Percentiles rank a stretch among this genome's conserved stretches.
phyloP scores from a whole-genome alignment of 2,329 filamentous ascomycete genomes.

The Aspergillus fructus region DNA sequence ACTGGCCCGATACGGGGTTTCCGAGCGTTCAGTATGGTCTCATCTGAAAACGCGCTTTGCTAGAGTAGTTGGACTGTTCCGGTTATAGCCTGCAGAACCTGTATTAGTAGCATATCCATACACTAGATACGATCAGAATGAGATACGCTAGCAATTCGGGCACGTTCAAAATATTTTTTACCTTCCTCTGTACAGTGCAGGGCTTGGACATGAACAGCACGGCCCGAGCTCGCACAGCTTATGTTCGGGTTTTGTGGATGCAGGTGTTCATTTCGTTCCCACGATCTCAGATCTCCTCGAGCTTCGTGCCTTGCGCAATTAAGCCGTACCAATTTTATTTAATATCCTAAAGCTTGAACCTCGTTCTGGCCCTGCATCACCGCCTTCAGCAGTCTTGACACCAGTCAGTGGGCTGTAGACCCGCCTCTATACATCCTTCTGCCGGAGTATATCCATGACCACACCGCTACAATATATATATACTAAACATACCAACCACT shows the following conservation, averaged over 20 bases:
- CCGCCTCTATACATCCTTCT: background rate
- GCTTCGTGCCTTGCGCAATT: background rate
- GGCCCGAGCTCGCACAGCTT: too few relatives aligned
- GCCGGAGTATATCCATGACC: background rate
- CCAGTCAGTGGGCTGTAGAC: background rate
- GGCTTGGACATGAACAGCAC: too few relatives aligned
- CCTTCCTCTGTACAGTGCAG: too few relatives aligned
- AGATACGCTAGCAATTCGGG: too few relatives aligned
- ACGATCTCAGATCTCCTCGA: background rate
- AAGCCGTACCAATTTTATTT: background rate
- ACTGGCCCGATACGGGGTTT: too few relatives aligned
- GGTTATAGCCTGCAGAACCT: too few relatives aligned
- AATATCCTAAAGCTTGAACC: background rate
- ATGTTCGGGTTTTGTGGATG: background rate
- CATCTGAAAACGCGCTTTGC: too few relatives aligned
- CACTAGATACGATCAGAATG: too few relatives aligned
- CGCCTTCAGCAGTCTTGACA: background rate
- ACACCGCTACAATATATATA: background rate
- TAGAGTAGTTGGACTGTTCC: too few relatives aligned
- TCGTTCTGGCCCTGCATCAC: background rate
- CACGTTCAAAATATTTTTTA: too few relatives aligned
- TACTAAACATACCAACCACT: background rate
- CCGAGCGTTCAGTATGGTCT: too few relatives aligned
- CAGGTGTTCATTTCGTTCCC: background rate
- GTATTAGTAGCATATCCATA: too few relatives aligned